Evolutionary conservation across 2,329 filamentous ascomycete species (phyloP).

Genomic region (Madurella fahalii): DNA sequence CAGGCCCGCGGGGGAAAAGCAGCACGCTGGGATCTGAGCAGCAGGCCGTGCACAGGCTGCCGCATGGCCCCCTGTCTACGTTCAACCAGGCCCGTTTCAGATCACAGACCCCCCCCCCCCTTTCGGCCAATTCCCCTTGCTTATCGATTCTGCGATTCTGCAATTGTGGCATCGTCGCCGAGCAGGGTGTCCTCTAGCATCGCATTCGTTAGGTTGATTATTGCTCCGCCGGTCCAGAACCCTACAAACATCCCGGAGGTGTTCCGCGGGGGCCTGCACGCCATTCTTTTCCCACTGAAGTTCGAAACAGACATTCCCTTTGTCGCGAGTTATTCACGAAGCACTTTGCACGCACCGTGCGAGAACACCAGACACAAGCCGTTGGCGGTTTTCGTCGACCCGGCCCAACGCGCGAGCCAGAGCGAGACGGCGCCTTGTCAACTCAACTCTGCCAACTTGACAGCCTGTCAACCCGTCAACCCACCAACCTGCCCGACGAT

Average conservation of each 20-base stretch:
- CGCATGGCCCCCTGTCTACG: conserved; percentile 1
- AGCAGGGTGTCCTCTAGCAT: conserved; percentile 10
- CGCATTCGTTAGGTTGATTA: conserved; percentile 10
- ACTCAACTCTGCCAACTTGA: background rate
- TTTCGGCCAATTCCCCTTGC: conserved; percentile 5
- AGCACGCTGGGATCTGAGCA: background rate
- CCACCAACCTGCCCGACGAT: conserved; percentile 13
- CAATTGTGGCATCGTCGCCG: conserved; percentile 11
- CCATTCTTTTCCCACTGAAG: conserved; percentile 1
- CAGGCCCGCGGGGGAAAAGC: background rate
- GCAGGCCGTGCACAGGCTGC: conserved; percentile 6
- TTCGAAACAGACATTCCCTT: conserved; percentile 8
- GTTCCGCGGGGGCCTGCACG: conserved; percentile 10
- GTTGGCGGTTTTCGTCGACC: conserved; percentile 7
- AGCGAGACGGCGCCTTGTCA: background rate
- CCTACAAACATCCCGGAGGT: conserved; percentile 13
- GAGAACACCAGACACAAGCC: conserved; percentile 2
- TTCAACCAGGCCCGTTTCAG: conserved; percentile 28
- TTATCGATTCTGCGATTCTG: conserved; percentile 24
- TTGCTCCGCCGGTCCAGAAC: conserved; percentile 5
- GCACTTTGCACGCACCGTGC: background rate
- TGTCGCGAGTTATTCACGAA: background rate
- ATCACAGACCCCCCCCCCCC: conserved; percentile 18
- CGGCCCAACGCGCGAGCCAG: background rate
- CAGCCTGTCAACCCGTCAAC: conserved; percentile 1